Evolutionary conservation across 208 protist species (phyloP).

Genomic region (Leishmania tarentolae): DNA sequence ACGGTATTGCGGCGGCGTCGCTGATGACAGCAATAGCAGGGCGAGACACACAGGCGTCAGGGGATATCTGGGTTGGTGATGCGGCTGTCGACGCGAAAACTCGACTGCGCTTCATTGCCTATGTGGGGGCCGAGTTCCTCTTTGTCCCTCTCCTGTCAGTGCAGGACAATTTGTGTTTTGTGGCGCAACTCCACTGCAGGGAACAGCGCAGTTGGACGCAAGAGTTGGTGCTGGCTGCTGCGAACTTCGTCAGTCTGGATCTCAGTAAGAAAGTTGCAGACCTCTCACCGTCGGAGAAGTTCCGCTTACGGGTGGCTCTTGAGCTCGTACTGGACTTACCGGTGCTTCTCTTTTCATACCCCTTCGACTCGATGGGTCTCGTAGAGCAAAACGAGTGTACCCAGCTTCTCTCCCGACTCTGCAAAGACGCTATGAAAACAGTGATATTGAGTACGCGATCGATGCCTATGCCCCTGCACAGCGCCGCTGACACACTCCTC

Average conservation of each 20-base stretch:
- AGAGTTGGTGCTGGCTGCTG: constrained; percentile 35
- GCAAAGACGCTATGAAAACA: constrained; percentile 49
- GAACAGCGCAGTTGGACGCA: constrained; percentile 37
- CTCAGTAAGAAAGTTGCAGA: constrained; percentile 25
- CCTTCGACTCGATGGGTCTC: constrained; percentile 38
- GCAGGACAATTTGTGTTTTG: constrained; percentile 54
- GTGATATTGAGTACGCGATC: constrained; percentile 50
- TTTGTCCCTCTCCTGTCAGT: constrained; percentile 57
- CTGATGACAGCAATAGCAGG: constrained; percentile 48
- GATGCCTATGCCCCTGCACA: constrained; percentile 42
- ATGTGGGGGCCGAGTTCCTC: constrained; percentile 26
- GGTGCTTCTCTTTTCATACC: constrained; percentile 44
- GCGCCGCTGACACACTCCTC: constrained; percentile 40
- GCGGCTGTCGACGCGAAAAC: background rate
- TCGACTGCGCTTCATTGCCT: constrained; percentile 17
- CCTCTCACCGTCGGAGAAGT: constrained; percentile 40
- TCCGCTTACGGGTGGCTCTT: constrained; percentile 59
- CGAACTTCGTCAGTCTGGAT: constrained; percentile 46
- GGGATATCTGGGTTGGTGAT: constrained; percentile 39
- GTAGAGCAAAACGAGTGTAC: constrained; percentile 28
- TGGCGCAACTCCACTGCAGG: constrained; percentile 48
- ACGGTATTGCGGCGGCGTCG: constrained; percentile 24
- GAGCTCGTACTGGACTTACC: constrained; percentile 67
- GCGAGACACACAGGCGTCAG: constrained; percentile 19
- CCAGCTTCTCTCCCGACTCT: constrained; percentile 37